Percentiles rank a stretch among this genome's conserved stretches.
These are phyloP conservation scores for Fragaria vesca DNA, from an alignment of 306 rosid species.

Conservation along the genomic window DNA sequence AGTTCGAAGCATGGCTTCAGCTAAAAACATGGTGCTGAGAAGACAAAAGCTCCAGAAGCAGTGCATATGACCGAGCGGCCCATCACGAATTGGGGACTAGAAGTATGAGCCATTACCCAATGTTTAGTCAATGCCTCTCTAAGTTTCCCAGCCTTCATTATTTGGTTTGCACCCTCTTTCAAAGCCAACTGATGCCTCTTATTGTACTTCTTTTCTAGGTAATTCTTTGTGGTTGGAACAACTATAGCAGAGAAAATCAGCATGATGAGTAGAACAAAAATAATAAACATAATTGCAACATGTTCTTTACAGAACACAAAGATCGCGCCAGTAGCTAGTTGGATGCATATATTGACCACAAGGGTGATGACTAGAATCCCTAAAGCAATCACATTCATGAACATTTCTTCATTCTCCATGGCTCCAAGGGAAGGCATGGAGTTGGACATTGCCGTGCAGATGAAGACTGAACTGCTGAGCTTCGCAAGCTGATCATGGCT, in stretches of 20 bases:
- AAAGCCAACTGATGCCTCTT: conserved; percentile 36
- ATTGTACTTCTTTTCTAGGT: conserved; percentile 44
- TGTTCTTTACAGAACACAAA: conserved; percentile 71
- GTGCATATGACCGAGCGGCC: conserved; percentile 81
- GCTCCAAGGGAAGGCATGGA: conserved; percentile 84
- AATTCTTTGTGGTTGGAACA: conserved; percentile 59
- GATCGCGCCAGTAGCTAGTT: conserved; percentile 77
- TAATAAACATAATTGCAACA: conserved; percentile 43
- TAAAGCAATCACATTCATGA: conserved; percentile 70
- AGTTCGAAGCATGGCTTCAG: conserved; percentile 62
- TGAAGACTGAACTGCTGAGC: conserved; percentile 67
- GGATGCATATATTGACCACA: conserved; percentile 68
- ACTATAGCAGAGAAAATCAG: conserved; percentile 51
- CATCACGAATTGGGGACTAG: conserved; percentile 81
- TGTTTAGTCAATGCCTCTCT: conserved; percentile 44
- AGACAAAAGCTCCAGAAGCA: conserved; percentile 86
- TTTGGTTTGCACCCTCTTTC: conserved; percentile 29
- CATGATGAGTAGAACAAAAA: conserved; percentile 60
- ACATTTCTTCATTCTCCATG: conserved; percentile 61
- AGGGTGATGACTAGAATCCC: conserved; percentile 71
- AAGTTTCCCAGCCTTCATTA: conserved; percentile 18
- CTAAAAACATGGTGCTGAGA: conserved; percentile 49
- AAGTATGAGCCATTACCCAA: conserved; percentile 87
- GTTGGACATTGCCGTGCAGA: conserved; percentile 68
- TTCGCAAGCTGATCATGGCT: conserved; percentile 73